phyloP scores from a whole-genome alignment of 371 early-diverging fungal genomes.

The Mucor piriformis region DNA sequence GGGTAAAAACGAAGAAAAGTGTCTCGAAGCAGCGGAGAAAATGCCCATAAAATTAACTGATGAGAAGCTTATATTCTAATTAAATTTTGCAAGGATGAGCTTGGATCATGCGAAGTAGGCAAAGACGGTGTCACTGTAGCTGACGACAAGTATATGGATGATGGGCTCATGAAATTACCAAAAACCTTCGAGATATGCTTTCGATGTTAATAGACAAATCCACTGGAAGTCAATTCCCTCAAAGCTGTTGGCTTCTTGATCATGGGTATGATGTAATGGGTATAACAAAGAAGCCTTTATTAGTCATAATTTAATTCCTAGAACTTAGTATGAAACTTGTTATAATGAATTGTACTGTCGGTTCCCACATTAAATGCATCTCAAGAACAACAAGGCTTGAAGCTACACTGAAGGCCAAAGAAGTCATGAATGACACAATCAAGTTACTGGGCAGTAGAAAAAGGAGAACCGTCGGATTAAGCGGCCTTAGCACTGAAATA shows the following conservation, averaged over 20 bases:
- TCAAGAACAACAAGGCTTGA: constrained; percentile 1
- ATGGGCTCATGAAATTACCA: constrained; percentile 7
- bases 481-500: no score
- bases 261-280: constrained; percentile 8
- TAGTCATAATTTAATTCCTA: neutral
- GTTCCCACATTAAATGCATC: neutral
- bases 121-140: constrained; percentile 4
- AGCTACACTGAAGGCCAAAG: neutral
- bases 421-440: neutral
- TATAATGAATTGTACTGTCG: constrained; percentile 3
- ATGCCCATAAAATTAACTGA: constrained; percentile 8
- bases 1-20: constrained; percentile 7
- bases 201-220: constrained; percentile 3
- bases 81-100: constrained; percentile 1
- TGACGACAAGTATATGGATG: constrained; percentile 15
- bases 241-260: constrained; percentile 11
- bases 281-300: no score
- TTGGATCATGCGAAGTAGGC: constrained; percentile 9
- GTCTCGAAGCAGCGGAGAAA: constrained; percentile 5
- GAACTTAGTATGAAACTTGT: constrained; percentile 4
- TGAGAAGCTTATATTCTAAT: constrained; percentile 6
- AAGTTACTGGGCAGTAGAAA: neutral
- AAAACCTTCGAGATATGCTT: constrained; percentile 12
- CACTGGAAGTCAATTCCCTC: no score
- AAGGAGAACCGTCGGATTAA: neutral